A percentile compares a stretch with the other conserved stretches of the same genome.
Evolutionary conservation across 1,284 basidiomycete species (phyloP).

Genomic region (Kwoniella shivajii): DNA sequence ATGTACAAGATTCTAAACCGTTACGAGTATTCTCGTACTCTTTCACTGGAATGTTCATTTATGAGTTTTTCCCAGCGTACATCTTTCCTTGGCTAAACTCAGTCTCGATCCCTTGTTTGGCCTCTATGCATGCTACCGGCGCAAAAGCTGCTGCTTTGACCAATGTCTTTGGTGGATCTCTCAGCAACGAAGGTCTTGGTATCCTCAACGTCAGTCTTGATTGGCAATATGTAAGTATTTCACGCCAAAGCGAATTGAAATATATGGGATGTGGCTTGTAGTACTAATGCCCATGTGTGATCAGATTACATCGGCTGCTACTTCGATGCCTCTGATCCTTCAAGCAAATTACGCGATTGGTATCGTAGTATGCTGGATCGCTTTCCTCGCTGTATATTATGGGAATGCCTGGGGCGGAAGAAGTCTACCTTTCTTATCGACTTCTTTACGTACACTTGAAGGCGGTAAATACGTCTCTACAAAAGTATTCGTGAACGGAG

Average conservation of each 20-base stretch:
- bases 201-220: constrained; percentile 38
- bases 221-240: constrained; percentile 38
- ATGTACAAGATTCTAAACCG: constrained; percentile 59
- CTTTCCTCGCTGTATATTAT: constrained; percentile 41
- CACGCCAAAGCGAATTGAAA: not conserved
- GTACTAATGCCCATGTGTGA: not conserved
- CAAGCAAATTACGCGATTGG: constrained; percentile 39
- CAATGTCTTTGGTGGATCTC: constrained; percentile 43
- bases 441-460: constrained; percentile 17
- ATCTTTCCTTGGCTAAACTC: constrained; percentile 49
- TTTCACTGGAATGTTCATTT: constrained; percentile 27
- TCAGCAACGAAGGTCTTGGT: constrained; percentile 41
- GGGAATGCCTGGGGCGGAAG: constrained; percentile 25
- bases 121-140: constrained; percentile 59
- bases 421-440: constrained; percentile 22
- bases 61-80: constrained; percentile 57
- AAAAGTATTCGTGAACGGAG: constrained; percentile 30
- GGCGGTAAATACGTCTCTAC: constrained; percentile 56
- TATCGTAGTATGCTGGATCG: constrained; percentile 29
- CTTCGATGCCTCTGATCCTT: constrained; percentile 36
- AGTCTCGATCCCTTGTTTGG: constrained; percentile 55
- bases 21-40: constrained; percentile 65
- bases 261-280: not conserved
- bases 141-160: constrained; percentile 23
- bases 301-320: constrained; percentile 26